Evolutionary conservation across 805 yeast species (phyloP).

Genomic region (Candida broadrunensis): DNA sequence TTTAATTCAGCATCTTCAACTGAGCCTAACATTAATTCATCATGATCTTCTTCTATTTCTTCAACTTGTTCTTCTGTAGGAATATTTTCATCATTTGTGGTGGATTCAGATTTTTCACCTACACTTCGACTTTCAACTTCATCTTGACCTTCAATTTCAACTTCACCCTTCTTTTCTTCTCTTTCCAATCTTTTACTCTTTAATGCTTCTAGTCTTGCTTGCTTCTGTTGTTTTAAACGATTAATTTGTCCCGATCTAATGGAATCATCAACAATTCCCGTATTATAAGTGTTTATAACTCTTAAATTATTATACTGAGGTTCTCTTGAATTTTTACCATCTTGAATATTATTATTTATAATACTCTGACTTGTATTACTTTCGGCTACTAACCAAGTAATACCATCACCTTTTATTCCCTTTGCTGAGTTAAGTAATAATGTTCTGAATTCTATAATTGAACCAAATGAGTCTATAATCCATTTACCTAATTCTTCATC

Average conservation of each 20-base stretch:
- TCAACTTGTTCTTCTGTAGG: constrained; percentile 7
- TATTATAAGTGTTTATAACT: constrained; percentile 80
- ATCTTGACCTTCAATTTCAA: background rate
- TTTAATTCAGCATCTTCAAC: constrained; percentile 41
- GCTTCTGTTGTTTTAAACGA: constrained; percentile 36
- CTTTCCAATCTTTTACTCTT: constrained; percentile 20
- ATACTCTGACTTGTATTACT: constrained; percentile 27
- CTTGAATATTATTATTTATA: background rate
- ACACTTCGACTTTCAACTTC: background rate
- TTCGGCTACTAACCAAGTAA: constrained; percentile 82
- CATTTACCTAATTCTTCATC: constrained; percentile 41
- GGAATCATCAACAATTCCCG: constrained; percentile 77
- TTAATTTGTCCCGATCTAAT: constrained; percentile 50
- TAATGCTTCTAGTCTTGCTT: constrained; percentile 25
- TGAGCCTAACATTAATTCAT: constrained; percentile 29
- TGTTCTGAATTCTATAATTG: constrained; percentile 70
- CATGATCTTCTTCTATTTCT: constrained; percentile 9
- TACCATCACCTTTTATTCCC: constrained; percentile 84
- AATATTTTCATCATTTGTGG: background rate
- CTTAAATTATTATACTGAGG: constrained; percentile 41
- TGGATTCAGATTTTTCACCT: background rate
- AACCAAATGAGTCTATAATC: constrained; percentile 66
- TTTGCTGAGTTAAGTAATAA: constrained; percentile 66
- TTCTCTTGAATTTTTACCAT: constrained; percentile 11
- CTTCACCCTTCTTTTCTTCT: constrained; percentile 6